These are phyloP conservation scores for Dissophora globulifera DNA, from an alignment of 192 early-diverging fungal genomes.

Conservation along the genomic window DNA sequence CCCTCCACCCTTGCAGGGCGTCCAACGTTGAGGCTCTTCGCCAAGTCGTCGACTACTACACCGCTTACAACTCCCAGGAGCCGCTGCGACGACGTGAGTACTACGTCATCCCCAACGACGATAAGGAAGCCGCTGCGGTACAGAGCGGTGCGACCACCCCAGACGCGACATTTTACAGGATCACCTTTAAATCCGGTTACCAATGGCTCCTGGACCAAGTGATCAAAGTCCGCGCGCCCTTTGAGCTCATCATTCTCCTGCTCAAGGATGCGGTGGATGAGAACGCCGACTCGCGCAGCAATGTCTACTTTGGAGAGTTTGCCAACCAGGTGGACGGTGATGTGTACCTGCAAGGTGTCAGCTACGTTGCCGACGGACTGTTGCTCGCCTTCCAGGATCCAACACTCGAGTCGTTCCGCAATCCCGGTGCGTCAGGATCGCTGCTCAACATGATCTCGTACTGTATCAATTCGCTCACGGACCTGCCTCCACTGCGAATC, in stretches of 20 bases:
- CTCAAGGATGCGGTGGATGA: conserved; percentile 46
- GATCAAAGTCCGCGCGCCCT: conserved; percentile 46
- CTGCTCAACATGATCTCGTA: conserved; percentile 52
- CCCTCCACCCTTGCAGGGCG: conserved; percentile 45
- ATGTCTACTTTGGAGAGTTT: conserved; percentile 48
- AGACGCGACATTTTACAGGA: conserved; percentile 20
- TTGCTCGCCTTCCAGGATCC: conserved; percentile 50
- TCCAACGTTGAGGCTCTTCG: conserved; percentile 47
- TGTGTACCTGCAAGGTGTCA: conserved; percentile 43
- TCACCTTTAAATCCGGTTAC: conserved; percentile 36
- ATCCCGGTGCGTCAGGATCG: conserved; percentile 46
- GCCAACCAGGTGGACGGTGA: conserved; percentile 29
- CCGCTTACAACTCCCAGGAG: conserved; percentile 41
- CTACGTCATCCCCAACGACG: conserved; percentile 30
- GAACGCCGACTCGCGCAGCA: conserved; percentile 34
- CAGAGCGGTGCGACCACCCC: conserved; percentile 4
- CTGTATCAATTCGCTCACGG: conserved; percentile 37
- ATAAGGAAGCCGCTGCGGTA: neutral
- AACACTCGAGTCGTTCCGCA: conserved; percentile 46
- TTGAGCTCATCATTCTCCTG: conserved; percentile 43
- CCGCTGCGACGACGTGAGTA: conserved; percentile 41
- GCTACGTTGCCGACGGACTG: conserved; percentile 43
- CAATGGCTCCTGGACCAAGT: conserved; percentile 50
- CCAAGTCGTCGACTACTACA: conserved; percentile 47
- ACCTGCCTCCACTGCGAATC: conserved; percentile 34